phyloP scores from a whole-genome alignment of 1,284 basidiomycete genomes.

The Austroboletus niveus region DNA sequence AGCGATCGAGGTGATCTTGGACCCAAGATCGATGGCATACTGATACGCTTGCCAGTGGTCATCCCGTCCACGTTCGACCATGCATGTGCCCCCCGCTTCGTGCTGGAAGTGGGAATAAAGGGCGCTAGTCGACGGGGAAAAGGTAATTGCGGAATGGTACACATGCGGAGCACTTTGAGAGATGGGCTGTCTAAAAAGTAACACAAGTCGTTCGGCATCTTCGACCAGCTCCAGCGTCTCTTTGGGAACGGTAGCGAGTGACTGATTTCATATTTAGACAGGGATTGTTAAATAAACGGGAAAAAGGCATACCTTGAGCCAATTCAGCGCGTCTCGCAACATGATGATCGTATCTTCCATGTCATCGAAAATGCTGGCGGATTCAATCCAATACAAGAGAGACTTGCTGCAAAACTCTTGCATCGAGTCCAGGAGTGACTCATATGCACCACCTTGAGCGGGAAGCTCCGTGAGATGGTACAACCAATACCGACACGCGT shows the following conservation, averaged over 20 bases:
- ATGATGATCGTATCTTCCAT: constrained; percentile 15
- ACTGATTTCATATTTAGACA: constrained; percentile 2
- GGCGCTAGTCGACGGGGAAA: constrained; percentile 8
- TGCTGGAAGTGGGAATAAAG: constrained; percentile 9
- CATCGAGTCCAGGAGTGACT: constrained; percentile 7
- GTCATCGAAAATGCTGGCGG: constrained; percentile 19
- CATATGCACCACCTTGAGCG: constrained; percentile 2
- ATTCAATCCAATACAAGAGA: constrained; percentile 24
- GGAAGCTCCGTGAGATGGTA: constrained; percentile 20
- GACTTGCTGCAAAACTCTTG: constrained; percentile 3
- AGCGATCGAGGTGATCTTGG: constrained; percentile 13
- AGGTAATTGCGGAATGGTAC: constrained; percentile 20
- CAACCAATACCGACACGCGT: constrained; percentile 25
- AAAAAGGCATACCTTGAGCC: constrained; percentile 18
- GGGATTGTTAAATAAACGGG: background rate
- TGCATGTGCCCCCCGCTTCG: constrained; percentile 3
- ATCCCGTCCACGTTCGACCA: constrained; percentile 1
- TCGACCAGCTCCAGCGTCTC: constrained; percentile 11
- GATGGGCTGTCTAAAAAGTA: constrained; percentile 23
- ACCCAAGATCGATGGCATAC: constrained; percentile 4
- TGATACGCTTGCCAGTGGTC: constrained; percentile 9
- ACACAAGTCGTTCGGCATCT: constrained; percentile 24
- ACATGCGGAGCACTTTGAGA: constrained; percentile 19
- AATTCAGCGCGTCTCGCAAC: constrained; percentile 12
- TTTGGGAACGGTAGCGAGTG: constrained; percentile 6